Evolutionary conservation across 345 rosid genomes (phyloP), one percentile per base, ranked within the genome.

Genomic region (Dipteronia sinensis): DNA sequence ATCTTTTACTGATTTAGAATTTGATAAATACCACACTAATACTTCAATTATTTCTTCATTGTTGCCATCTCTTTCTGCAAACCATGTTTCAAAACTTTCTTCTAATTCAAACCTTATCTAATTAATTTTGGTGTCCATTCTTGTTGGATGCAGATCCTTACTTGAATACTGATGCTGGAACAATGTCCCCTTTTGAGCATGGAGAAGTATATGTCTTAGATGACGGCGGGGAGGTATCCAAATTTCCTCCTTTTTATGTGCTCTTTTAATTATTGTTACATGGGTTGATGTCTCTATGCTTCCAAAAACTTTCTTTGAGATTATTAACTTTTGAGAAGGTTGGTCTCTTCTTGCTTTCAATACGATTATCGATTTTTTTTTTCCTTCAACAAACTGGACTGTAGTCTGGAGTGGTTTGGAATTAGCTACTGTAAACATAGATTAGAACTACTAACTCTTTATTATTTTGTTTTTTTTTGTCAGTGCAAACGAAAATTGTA

Each of bases 131-230:
- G 79, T 79, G 71, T 81, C 69, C 64, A 9, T 22, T 56, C 9
- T 59, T 64, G 19, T 19, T 27, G 49, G 61, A 12, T 80, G 4
- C 86, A 95, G 99, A 96, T 91, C 99, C 98, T 83, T 96, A 96
- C 83, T 81, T 96, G 44, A 96, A 96, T 71, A 90, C 89, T 29
- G 99, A 96, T 87, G 99, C 99, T 16, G 99, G 99, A 74, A 96
- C 99, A 25, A 96, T 96, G 98, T 96, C 99, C 44, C 99, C 99
- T 58, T 89, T 88, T 75, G 99, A 96, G 84, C 99, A 96, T 19
- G 99, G 99, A 23, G 99, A 96, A 84, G 98, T 96, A 23, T 96
- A 89, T 81, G 99, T 96, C 79, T 83, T 96, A 27, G 99, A 96
- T 61, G 99, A 96, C 77, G 99, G 99, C 8, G 97, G 99, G 17